Base-by-base conservation (phyloP, 495 filamentous ascomycete species). In the Parathielavia hyrcaniae region DNA sequence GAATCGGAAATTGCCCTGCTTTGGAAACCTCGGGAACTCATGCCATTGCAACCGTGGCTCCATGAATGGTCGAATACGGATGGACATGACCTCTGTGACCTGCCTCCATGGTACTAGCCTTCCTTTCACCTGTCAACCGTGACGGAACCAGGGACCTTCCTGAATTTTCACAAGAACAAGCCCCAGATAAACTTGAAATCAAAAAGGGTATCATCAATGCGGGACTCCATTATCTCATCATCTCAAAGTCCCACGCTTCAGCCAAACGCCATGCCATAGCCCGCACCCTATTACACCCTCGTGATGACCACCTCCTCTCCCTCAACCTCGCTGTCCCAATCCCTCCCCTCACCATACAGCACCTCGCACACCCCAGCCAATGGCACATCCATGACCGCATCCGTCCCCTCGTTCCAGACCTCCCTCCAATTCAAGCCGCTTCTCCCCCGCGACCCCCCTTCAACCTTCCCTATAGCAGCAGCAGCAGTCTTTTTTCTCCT, bases 281-380 rank as follows among this genome's bases (percentile, higher is more conserved):
- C 19, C 43, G 20, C 16, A 14, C 13, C 8, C 11, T 34, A 22
- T 22, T 38, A 64, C 32, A 62, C 14, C 60, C 51, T 43, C 55
- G 46, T 61, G 23, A 64, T 49, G 4, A 48, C 50, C 44, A 54
- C 63, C 11, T 63, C 61, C 20, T 53, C 62, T 8, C 57, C 54
- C 39, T 59, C 67, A 17, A 38, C 49, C 26, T 57, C 61, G 6
- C 52, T 50, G 2, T 58, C 55, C 35, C 30, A 41, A n/a, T 74
- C 75, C 54, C 79, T 73, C 10, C 70, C 72, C 53, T 77, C 77
- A 0, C 84, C 87, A 68, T 90, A 90, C 49, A 90, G 61, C 20
- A 97, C 83, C 78, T 99, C 93, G 72, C 92, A 97, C n/a, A 97
- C 93, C 4, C 93, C 93, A 19, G 91, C 95, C 43, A 97, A 79